Conservation (phyloP, 1,284 basidiomycete genomes). For the Veloporphyrellus conicus region DNA sequence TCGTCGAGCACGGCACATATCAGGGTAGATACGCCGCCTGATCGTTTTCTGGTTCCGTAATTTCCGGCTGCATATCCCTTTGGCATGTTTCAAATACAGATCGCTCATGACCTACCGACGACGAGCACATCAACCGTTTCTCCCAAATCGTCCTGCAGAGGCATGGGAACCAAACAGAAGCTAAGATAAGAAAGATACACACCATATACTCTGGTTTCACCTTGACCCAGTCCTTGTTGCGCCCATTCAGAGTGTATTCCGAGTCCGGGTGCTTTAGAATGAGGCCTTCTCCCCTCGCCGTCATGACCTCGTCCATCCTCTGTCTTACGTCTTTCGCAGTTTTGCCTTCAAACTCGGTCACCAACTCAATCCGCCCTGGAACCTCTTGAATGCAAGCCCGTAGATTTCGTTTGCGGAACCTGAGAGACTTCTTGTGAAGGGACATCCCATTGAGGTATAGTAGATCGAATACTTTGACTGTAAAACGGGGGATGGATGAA, state of each 20-base stretch:
- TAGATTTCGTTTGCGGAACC: slow-evolving; percentile 69
- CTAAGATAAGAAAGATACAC: slow-evolving; percentile 13
- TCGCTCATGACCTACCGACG: slow-evolving; percentile 53
- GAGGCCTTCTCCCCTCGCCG: slow-evolving; percentile 81
- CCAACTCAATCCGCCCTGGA: slow-evolving; percentile 76
- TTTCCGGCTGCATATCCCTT: slow-evolving; percentile 51
- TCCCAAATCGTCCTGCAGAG: slow-evolving; percentile 73
- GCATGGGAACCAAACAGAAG: slow-evolving; percentile 1
- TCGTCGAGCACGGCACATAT: slow-evolving; percentile 77
- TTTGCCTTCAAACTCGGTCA: slow-evolving; percentile 65
- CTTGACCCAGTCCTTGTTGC: slow-evolving; percentile 90
- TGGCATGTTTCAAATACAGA: not conserved
- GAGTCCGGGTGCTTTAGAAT: slow-evolving; percentile 83
- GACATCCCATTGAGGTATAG: slow-evolving; percentile 79
- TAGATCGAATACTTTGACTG: slow-evolving; percentile 93
- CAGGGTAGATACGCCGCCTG: slow-evolving; percentile 76
- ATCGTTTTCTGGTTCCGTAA: slow-evolving; percentile 68
- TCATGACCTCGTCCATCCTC: slow-evolving; percentile 79
- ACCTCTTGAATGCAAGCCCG: slow-evolving; percentile 58
- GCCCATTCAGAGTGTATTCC: slow-evolving; percentile 77
- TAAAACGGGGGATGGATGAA: slow-evolving; percentile 3
- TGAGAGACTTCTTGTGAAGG: slow-evolving; percentile 58
- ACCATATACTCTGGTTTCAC: slow-evolving; percentile 94
- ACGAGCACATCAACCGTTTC: slow-evolving; percentile 88
- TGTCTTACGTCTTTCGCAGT: slow-evolving; percentile 75